phyloP scores from a whole-genome alignment of 495 filamentous ascomycete species.

The Darksidea phi region DNA sequence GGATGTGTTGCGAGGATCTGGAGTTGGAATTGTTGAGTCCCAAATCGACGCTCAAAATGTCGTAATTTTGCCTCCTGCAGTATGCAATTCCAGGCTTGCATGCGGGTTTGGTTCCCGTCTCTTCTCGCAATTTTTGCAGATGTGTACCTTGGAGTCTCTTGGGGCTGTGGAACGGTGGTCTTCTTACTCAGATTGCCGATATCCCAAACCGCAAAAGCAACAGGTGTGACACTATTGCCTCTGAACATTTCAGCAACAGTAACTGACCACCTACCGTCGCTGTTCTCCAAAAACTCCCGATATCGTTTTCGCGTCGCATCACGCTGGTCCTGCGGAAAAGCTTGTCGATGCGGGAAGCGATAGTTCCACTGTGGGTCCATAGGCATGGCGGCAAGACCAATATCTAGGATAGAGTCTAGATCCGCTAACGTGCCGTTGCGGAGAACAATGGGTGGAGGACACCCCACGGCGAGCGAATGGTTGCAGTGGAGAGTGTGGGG shows the following conservation, averaged over 20 bases:
- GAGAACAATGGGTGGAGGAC: slow-evolving; percentile 4
- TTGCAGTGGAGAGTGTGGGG: neutral
- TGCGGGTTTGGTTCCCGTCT: slow-evolving; percentile 15
- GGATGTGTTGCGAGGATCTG: slow-evolving; percentile 27
- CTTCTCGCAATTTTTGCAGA: slow-evolving; percentile 3
- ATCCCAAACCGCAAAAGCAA: slow-evolving; percentile 27
- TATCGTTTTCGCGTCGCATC: slow-evolving; percentile 8
- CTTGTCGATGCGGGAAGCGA: slow-evolving; percentile 16
- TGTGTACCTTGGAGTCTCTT: neutral
- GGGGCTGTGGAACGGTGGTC: neutral
- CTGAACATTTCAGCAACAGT: slow-evolving; percentile 12
- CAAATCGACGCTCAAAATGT: slow-evolving; percentile 13
- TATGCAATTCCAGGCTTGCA: slow-evolving; percentile 15
- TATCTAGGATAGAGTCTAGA: slow-evolving; percentile 18
- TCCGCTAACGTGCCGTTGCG: slow-evolving; percentile 10
- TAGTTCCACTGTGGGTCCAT: slow-evolving; percentile 29
- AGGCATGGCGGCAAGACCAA: slow-evolving; percentile 18
- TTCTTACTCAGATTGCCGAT: slow-evolving; percentile 1
- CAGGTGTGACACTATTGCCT: neutral
- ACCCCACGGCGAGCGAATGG: neutral
- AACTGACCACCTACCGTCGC: slow-evolving; percentile 14
- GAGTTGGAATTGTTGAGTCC: slow-evolving; percentile 16
- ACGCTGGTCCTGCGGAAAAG: slow-evolving; percentile 13
- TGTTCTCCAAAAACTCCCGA: slow-evolving; percentile 18
- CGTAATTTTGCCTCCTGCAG: neutral